These are phyloP conservation scores for Sporothrix phasma DNA, from an alignment of 2,329 filamentous ascomycete species.

Conservation along the genomic window DNA sequence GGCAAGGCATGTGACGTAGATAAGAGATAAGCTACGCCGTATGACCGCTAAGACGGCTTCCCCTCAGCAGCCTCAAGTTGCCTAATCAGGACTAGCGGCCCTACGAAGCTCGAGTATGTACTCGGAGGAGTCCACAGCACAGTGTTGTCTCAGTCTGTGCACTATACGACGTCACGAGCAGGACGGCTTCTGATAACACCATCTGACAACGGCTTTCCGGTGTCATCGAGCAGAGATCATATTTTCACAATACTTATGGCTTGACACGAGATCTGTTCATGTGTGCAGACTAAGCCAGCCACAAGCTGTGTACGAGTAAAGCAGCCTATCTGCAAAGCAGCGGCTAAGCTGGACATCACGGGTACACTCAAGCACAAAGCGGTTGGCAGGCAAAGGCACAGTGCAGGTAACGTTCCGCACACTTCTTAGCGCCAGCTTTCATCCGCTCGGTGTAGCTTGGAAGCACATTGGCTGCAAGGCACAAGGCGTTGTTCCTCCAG, in stretches of 20 bases:
- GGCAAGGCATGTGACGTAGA: neutral
- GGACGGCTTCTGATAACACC: neutral
- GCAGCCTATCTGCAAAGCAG: neutral
- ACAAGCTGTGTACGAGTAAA: neutral
- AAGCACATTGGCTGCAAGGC: neutral
- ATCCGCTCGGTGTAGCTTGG: slow-evolving; percentile 6
- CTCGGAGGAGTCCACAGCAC: neutral
- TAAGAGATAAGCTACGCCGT: neutral
- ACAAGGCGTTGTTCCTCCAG: slow-evolving; percentile 11
- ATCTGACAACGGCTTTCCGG: neutral
- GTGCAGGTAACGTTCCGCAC: neutral
- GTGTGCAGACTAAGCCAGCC: neutral
- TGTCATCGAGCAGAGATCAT: too few species aligned
- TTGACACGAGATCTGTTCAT: neutral
- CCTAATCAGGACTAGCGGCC: neutral
- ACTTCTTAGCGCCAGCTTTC: neutral
- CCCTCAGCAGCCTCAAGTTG: neutral
- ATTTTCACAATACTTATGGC: too few species aligned
- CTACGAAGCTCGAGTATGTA: neutral
- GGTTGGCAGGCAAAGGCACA: neutral
- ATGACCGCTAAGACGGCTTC: neutral
- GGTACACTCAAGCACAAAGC: neutral
- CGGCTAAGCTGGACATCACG: neutral
- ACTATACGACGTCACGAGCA: slow-evolving; percentile 8
- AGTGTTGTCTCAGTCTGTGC: neutral